phyloP scores from a whole-genome alignment of 768 basidiomycete genomes.

The Termitomyces titanicus region DNA sequence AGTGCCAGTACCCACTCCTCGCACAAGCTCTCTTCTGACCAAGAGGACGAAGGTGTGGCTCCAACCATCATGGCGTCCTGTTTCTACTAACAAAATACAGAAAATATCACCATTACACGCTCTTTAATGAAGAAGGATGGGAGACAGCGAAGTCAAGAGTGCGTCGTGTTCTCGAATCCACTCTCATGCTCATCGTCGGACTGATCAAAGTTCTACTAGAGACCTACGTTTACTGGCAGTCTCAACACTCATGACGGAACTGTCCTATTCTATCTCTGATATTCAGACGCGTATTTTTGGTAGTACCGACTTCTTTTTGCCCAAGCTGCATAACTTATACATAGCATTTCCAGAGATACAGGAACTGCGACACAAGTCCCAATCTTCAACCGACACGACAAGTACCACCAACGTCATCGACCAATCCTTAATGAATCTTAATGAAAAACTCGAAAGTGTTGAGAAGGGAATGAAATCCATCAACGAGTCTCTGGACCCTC shows the following conservation, averaged over 20 bases:
- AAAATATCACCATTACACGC: conserved; percentile 69
- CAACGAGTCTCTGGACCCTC: conserved; percentile 61
- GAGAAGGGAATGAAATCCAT: conserved; percentile 69
- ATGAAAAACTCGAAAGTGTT: conserved; percentile 74
- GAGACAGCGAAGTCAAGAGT: conserved; percentile 67
- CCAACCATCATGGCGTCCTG: conserved; percentile 7
- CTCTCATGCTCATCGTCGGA: conserved; percentile 1
- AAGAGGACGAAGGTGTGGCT: conserved; percentile 61
- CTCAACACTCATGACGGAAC: conserved; percentile 83
- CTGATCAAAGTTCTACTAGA: conserved; percentile 31
- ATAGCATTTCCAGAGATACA: conserved; percentile 70
- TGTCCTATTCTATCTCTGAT: conserved; percentile 83
- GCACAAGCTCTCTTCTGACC: conserved; percentile 50
- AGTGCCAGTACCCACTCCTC: conserved; percentile 42
- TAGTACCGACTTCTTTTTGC: conserved; percentile 23
- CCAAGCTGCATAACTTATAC: conserved; percentile 4
- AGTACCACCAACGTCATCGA: conserved; percentile 72
- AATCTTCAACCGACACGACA: conserved; percentile 53
- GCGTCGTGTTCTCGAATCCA: conserved; percentile 30
- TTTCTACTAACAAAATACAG: conserved; percentile 31
- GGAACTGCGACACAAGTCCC: conserved; percentile 86
- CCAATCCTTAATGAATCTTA: conserved; percentile 72
- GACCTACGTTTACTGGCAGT: conserved; percentile 74
- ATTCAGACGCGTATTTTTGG: conserved; percentile 91
- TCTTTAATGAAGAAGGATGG: conserved; percentile 41